Evolutionary conservation across 495 filamentous ascomycete species (phyloP).

Genomic region (Saxispiralis lemnorum): DNA sequence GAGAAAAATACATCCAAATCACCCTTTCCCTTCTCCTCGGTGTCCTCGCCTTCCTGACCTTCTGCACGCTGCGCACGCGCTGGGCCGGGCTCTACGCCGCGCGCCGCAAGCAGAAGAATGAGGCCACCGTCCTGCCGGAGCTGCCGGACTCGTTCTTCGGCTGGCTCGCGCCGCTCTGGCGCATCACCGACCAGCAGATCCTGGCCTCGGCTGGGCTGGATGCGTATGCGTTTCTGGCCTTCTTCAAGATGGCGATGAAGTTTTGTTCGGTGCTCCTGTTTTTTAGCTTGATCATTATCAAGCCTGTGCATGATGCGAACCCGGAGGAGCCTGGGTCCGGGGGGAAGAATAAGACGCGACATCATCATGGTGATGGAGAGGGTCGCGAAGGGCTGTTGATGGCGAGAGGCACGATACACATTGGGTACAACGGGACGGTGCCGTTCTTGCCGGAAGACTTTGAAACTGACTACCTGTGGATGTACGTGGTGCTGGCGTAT

Average conservation of each 20-base stretch:
- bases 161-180: slow-evolving; percentile 84
- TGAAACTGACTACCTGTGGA: slow-evolving; percentile 58
- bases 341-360: slow-evolving; percentile 26
- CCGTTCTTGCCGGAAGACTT: slow-evolving; percentile 13
- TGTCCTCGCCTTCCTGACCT: slow-evolving; percentile 40
- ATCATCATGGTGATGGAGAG: slow-evolving; percentile 3
- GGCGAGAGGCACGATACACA: background rate
- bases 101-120: slow-evolving; percentile 50
- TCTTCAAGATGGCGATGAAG: slow-evolving; percentile 84
- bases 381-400: slow-evolving; percentile 1
- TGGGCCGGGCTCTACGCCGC: slow-evolving; percentile 90
- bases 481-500: slow-evolving; percentile 81
- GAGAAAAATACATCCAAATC: slow-evolving; percentile 42
- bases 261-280: slow-evolving; percentile 63
- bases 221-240: slow-evolving; percentile 85
- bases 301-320: slow-evolving; percentile 65
- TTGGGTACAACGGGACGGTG: slow-evolving; percentile 12
- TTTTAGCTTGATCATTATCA: slow-evolving; percentile 61
- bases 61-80: slow-evolving; percentile 67
- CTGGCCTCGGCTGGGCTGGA: slow-evolving; percentile 83
- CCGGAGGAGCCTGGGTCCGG: slow-evolving; percentile 30
- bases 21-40: slow-evolving; percentile 40
- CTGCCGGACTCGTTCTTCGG: slow-evolving; percentile 78
- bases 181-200: slow-evolving; percentile 74
- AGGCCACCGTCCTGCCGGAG: slow-evolving; percentile 57